Evolutionary conservation across 2,329 filamentous ascomycete genomes (phyloP), one percentile per base, ranked within the genome.

Genomic region (Botrytis aclada): DNA sequence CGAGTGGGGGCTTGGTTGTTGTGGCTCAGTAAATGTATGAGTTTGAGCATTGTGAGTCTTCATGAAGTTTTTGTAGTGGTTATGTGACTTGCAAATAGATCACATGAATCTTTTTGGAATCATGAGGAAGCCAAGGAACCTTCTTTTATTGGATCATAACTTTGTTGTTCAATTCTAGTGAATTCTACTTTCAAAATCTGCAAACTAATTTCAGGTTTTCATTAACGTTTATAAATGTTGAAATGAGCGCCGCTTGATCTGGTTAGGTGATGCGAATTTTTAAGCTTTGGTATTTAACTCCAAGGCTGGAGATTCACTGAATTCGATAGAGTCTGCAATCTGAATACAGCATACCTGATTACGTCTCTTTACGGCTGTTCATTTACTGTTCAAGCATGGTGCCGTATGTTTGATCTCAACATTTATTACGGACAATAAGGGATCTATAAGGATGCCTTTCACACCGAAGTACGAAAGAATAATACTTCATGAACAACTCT

Each of bases 21-120:
- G 41, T 72, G 18, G 29, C 54, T 5, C 41, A 72, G 25, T 32
- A 72, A 29, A 69, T 72, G 41, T 43, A 45, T 32, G 70, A 47
- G 25, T 41, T 72, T 62, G 41, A 29, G 6, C 25, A 39, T 60
- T 67, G 54, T 39, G 54, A 39, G 29, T 25, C 41, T 45, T 69
- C n/a, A 10, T 69, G 9, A 34, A 34, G 18, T 69, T 34, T 9
- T 41, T 51, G 47, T 6, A n/a, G 47, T n/a, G 2, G 12, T n/a
- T 54, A 3, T n/a, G 12, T n/a, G 12, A n/a, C 25, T 16, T 54
- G 4, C 12, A 16, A 54, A 54, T n/a, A 54, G 12, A 54, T n/a
- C 25, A n/a, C 12, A 54, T 54, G 12, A n/a, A 12, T 7, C 12
- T 5, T n/a, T 51, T n/a, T 51, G 10, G 47, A 14, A 14, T 12